A percentile compares a stretch with the other conserved stretches of the same genome.
phyloP scores from a whole-genome alignment of 176 grass and related monocot genomes.

The Ananas comosus region DNA sequence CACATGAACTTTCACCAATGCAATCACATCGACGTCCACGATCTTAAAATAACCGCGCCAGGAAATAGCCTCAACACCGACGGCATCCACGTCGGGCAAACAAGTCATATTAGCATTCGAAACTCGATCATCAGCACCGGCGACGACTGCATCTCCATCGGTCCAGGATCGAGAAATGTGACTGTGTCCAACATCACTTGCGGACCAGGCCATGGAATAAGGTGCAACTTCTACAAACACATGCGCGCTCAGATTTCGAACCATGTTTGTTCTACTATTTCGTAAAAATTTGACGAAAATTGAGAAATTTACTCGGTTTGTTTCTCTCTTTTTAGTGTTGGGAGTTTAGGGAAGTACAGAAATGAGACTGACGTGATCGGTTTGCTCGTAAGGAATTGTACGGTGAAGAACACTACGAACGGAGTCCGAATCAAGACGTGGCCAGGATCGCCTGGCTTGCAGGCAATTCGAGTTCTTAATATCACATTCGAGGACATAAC shows the following conservation, averaged over 20 bases:
- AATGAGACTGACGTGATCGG: slow-evolving; percentile 12
- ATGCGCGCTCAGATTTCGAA: neutral
- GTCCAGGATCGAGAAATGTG: slow-evolving; percentile 25
- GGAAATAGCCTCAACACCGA: slow-evolving; percentile 50
- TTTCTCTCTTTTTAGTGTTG: slow-evolving; percentile 23
- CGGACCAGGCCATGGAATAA: slow-evolving; percentile 50
- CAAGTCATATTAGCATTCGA: slow-evolving; percentile 19
- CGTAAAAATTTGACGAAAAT: too few species aligned
- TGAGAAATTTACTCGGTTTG: neutral
- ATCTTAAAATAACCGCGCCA: slow-evolving; percentile 31
- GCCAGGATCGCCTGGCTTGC: slow-evolving; percentile 23
- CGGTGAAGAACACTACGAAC: slow-evolving; percentile 25
- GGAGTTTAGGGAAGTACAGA: slow-evolving; percentile 32
- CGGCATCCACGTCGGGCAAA: slow-evolving; percentile 33
- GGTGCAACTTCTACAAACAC: slow-evolving; percentile 12
- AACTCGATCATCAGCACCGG: slow-evolving; percentile 18
- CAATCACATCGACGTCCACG: slow-evolving; percentile 1
- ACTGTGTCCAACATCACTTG: slow-evolving; percentile 23
- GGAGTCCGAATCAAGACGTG: slow-evolving; percentile 61
- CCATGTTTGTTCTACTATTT: neutral
- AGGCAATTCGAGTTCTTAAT: slow-evolving; percentile 26
- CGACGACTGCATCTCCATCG: slow-evolving; percentile 60
- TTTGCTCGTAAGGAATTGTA: slow-evolving; percentile 30
- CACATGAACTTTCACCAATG: slow-evolving; percentile 28
- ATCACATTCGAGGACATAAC: slow-evolving; percentile 56